Percentiles rank a stretch among this genome's conserved stretches.
phyloP scores from a whole-genome alignment of 169 alveolate genomes.

The Plasmodium vivax region DNA sequence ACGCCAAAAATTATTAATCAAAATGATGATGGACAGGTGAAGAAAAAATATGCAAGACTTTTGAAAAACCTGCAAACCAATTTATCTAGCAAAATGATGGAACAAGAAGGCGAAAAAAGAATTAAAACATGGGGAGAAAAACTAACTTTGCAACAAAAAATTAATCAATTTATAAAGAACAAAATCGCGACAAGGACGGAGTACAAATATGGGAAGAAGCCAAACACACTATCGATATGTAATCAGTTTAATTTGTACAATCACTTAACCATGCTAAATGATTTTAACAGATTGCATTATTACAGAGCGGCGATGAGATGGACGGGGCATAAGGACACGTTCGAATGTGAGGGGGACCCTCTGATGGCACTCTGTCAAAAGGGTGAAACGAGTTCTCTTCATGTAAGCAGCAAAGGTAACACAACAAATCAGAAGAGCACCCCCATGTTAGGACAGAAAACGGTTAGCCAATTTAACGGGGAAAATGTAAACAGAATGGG shows the following conservation, averaged over 20 bases:
- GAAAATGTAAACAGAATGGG: constrained; percentile 25
- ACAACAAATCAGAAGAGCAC: neutral
- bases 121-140: constrained; percentile 80
- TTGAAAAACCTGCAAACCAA: constrained; percentile 43
- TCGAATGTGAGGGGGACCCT: neutral
- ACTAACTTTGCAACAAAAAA: constrained; percentile 77
- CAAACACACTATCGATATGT: constrained; percentile 84
- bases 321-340: constrained; percentile 80
- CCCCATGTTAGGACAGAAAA: constrained; percentile 7
- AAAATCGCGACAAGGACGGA: constrained; percentile 80
- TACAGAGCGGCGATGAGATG: constrained; percentile 87
- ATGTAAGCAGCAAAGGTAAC: constrained; percentile 10
- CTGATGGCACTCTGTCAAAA: neutral
- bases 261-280: constrained; percentile 87
- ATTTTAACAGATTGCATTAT: constrained; percentile 85
- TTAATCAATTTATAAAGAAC: constrained; percentile 76
- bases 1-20: neutral
- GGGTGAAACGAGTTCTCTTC: neutral
- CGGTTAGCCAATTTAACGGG: neutral
- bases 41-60: constrained; percentile 54
- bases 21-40: neutral
- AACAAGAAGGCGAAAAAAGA: constrained; percentile 75
- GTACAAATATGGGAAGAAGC: constrained; percentile 81
- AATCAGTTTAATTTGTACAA: constrained; percentile 83
- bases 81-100: constrained; percentile 26